Evolutionary conservation across 306 rosid genomes (phyloP).

Genomic region (Glycine soja): DNA sequence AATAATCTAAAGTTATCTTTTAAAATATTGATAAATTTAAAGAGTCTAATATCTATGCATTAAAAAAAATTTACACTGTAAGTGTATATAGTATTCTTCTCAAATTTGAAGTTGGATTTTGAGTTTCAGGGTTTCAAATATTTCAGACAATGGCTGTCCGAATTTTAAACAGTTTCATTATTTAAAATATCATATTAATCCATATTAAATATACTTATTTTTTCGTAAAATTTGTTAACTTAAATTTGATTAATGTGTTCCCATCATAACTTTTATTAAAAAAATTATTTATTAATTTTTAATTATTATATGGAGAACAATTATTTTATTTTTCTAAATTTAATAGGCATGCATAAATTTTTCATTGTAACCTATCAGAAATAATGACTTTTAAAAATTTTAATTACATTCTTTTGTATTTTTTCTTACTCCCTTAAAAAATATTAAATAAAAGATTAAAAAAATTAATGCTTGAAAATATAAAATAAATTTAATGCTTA

Average conservation of each 20-base stretch:
- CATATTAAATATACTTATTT: background rate
- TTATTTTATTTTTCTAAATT: background rate
- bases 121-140: background rate
- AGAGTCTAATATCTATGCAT: too few species aligned
- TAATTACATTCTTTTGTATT: background rate
- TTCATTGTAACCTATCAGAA: background rate
- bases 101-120: background rate
- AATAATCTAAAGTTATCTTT: too few species aligned
- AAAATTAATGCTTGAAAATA: background rate
- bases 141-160: background rate
- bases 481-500: background rate
- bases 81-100: too few species aligned
- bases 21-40: too few species aligned
- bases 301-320: background rate
- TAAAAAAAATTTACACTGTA: too few species aligned
- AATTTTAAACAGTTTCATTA: background rate
- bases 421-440: background rate
- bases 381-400: too few species aligned
- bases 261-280: too few species aligned
- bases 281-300: background rate
- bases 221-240: too few species aligned
- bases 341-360: background rate
- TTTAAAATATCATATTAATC: background rate
- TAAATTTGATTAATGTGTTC: too few species aligned
- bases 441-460: background rate